Evolutionary conservation across 805 yeast genomes (phyloP), one percentile per base, ranked within the genome.

Genomic region (Komagataella phaffii): DNA sequence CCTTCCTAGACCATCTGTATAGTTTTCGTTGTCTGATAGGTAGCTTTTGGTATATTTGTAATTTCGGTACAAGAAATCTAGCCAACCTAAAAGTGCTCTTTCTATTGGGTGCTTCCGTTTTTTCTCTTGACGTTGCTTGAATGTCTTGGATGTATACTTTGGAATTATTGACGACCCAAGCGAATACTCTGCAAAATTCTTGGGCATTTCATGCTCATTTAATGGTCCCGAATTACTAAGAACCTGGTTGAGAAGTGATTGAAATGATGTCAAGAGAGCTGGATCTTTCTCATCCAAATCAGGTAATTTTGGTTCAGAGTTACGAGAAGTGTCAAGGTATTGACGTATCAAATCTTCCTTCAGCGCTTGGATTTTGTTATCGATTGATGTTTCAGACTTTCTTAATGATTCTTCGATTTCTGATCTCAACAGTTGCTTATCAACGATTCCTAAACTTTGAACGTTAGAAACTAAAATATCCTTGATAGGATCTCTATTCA

Each of bases 11-110:
- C n/a, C 17, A 51, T 17, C 40, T 30, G 40, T 30, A 30, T 30
- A 30, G 40, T 30, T 30, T 30, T 30, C 40, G 14, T 30, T 30
- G 4, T 30, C n/a, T 4, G 21, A 53, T 49, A 14, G 23, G 46
- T n/a, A 49, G 43, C 7, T 49, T 18, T 7, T 51, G 21, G 18
- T 19, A 45, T 21, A 53, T 47, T 17, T 52, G 53, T 17, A 53
- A n/a, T 30, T 30, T 30, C 40, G 10, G 14, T 30, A 47, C 21
- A 17, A 14, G 14, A 46, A 46, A 24, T 46, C 48, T 14, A 46
- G 24, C 48, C 48, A 46, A 7, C 48, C 48, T 17, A 46, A 19
- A 8, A 19, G 36, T 17, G 24, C 48, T 17, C 48, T 23, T 17
- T 17, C 24, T n/a, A 21, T 23, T 1, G 17, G n/a, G 10, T 17